These are phyloP conservation scores for Penicillium subrubescens DNA, from an alignment of 495 filamentous ascomycete genomes.

Conservation along the genomic window DNA sequence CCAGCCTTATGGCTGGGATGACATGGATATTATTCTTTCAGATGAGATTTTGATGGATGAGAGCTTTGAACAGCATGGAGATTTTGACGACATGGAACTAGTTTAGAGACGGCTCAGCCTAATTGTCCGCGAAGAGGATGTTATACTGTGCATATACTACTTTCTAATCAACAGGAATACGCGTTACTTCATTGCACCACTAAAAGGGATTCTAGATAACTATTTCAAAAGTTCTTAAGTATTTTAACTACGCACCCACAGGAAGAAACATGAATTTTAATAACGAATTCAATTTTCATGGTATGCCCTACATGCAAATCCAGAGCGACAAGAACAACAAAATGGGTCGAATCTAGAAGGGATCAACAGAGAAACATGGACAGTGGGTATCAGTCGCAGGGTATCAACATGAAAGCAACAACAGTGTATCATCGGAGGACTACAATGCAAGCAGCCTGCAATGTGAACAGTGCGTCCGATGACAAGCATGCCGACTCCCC, in stretches of 20 bases:
- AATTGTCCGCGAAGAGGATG: neutral
- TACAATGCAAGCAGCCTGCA: too few species aligned
- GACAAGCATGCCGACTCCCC: too few species aligned
- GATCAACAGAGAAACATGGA: neutral
- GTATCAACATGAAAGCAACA: too few species aligned
- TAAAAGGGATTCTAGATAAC: neutral
- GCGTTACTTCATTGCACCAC: neutral
- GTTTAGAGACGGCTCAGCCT: neutral
- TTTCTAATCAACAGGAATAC: neutral
- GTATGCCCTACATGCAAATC: neutral
- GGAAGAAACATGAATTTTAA: neutral
- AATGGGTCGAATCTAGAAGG: too few species aligned
- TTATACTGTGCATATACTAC: neutral
- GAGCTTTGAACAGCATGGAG: neutral
- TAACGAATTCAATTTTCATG: neutral
- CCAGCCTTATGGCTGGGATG: neutral
- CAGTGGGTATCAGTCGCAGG: neutral
- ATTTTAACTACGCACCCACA: neutral
- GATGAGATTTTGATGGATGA: neutral
- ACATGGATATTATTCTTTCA: neutral
- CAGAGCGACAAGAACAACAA: neutral
- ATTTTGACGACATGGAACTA: neutral
- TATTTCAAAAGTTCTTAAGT: neutral
- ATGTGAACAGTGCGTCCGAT: too few species aligned
- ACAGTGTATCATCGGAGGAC: too few species aligned